A percentile compares a stretch with the other conserved stretches of the same genome.
These are phyloP conservation scores for Arachis hypogaea DNA, from an alignment of 306 rosid genomes.

Conservation along the genomic window DNA sequence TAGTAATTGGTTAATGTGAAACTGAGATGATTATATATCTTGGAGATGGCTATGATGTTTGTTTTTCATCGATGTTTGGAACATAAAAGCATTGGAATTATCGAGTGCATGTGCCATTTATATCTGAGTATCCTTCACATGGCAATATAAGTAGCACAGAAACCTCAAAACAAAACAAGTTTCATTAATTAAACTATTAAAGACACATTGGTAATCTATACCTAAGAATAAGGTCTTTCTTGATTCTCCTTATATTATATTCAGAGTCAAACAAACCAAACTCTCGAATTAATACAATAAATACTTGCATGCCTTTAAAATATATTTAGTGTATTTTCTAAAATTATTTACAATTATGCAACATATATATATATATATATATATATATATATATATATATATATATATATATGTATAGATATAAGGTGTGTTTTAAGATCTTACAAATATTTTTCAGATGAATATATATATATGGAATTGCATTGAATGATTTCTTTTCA, in stretches of 20 bases:
- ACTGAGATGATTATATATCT: constrained; percentile 41
- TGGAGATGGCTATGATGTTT: constrained; percentile 42
- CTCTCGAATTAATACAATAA: neutral
- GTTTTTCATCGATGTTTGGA: constrained; percentile 40
- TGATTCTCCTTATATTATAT: constrained; percentile 29
- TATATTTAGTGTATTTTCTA: no score
- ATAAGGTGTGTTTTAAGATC: no score
- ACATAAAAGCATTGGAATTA: constrained; percentile 51
- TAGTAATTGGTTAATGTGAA: constrained; percentile 43
- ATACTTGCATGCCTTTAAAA: no score
- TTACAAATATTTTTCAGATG: no score
- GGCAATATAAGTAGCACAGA: constrained; percentile 30
- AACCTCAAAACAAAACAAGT: constrained; percentile 32
- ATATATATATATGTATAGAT: no score
- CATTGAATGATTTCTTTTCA: neutral
- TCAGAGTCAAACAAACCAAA: constrained; percentile 24
- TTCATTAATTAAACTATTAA: constrained; percentile 5
- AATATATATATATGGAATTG: no score
- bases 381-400: no score
- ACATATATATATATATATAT: no score
- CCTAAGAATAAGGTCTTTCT: neutral
- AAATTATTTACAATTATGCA: no score
- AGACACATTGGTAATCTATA: neutral
- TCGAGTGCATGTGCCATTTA: constrained; percentile 47
- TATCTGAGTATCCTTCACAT: constrained; percentile 41